Base-by-base conservation (phyloP, 2,329 filamentous ascomycete genomes). In the Purpureocillium lavendulum region DNA sequence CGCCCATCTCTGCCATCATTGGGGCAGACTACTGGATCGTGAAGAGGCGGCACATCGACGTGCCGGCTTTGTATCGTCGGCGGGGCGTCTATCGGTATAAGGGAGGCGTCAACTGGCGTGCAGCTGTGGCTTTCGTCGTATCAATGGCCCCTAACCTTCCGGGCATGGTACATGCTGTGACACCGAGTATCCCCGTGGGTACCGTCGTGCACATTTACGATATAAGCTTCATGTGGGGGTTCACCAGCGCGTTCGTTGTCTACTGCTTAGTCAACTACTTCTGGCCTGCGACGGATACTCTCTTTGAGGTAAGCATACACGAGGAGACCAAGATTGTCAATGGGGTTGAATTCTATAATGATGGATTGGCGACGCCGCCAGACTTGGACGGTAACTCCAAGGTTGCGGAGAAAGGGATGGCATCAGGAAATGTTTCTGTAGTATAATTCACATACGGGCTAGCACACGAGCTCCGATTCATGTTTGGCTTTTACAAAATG, bases 1-100 rank as follows among this genome's bases (percentile, higher is more conserved):
- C 75, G 0, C 78, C 79, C 0, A 77, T 83, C 42, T 74, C 75
- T 1, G 70, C 70, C 1, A 75, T 82, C 45, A 71, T 81, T 60
- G 61, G 70, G 0, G 66, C 67, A 11, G 78, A 82, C 47, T 82
- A 73, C 50, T 81, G 75, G 73, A 50, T 77, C 33, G 56, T 81
- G 57, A 45, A 70, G 61, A 51, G 70, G 73, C 49, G 69, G 71
- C 54, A 67, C 63, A 3, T 66, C 65, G 34, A 76, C 64, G 35
- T 61, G 34, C 56, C 60, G 2, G 51, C 50, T 33, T 38, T 66
- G 9, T 65, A 65, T 38, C 44, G 59, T 17, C 57, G 59, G 2
- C 44, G 57, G 35, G 62, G 59, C 39, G 58, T 69, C 4, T 82
- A 81, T 54, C 49, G 51, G 6, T 59, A 60, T 33, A 52, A 47